phyloP scores from a whole-genome alignment of 2,329 filamentous ascomycete species.

The Cordyceps cateniannulata region DNA sequence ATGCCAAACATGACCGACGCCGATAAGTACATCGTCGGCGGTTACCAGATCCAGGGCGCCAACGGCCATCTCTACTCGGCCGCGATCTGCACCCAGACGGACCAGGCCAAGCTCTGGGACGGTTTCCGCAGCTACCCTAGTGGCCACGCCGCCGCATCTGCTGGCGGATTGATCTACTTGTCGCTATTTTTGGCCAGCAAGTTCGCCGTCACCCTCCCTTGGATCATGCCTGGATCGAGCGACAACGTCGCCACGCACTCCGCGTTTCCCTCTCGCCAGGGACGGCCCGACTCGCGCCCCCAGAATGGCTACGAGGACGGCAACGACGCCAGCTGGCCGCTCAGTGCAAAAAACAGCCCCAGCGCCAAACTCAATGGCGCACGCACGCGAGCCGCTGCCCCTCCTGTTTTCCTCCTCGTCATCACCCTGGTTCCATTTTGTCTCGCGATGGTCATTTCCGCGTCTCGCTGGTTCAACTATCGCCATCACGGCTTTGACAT shows the following conservation, averaged over 20 bases:
- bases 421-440: slow-evolving; percentile 66
- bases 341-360: slow-evolving; percentile 22
- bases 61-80: slow-evolving; percentile 67
- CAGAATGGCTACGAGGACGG: slow-evolving; percentile 30
- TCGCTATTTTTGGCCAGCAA: slow-evolving; percentile 83
- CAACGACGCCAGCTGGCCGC: slow-evolving; percentile 19
- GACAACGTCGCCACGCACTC: slow-evolving; percentile 45
- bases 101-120: slow-evolving; percentile 59
- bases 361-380: slow-evolving; percentile 29
- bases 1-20: slow-evolving; percentile 63
- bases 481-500: slow-evolving; percentile 92
- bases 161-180: slow-evolving; percentile 76
- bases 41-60: slow-evolving; percentile 44
- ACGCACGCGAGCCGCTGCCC: slow-evolving; percentile 71
- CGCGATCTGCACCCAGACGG: slow-evolving; percentile 64
- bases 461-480: slow-evolving; percentile 81
- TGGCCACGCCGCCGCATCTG: slow-evolving; percentile 57
- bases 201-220: slow-evolving; percentile 68
- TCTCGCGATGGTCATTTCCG: slow-evolving; percentile 72
- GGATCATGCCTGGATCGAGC: slow-evolving; percentile 46
- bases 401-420: slow-evolving; percentile 70
- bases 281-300: slow-evolving; percentile 31
- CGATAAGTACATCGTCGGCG: slow-evolving; percentile 55
- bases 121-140: slow-evolving; percentile 73
- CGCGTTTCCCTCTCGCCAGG: slow-evolving; percentile 65